Evolutionary conservation across 306 rosid species (phyloP).

Genomic region (Fragaria ananassa): DNA sequence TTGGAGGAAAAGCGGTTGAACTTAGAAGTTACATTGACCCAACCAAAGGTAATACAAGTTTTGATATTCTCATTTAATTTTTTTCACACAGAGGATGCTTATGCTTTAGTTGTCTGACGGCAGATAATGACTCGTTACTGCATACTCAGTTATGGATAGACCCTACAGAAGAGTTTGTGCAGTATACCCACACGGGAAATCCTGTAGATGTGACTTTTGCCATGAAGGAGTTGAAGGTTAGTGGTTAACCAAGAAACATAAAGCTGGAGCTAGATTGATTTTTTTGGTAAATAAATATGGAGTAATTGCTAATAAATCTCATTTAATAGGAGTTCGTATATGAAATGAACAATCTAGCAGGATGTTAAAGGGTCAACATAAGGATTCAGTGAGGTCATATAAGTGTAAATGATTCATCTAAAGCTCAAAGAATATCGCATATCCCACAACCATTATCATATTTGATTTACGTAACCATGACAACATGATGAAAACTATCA

Average conservation of each 20-base stretch:
- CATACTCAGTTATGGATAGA: conserved; percentile 98
- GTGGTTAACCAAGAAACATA: background rate
- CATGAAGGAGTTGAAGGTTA: conserved; percentile 91
- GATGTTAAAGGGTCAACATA: background rate
- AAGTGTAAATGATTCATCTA: background rate
- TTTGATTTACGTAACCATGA: background rate
- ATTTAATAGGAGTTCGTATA: background rate
- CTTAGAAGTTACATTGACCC: conserved; percentile 93
- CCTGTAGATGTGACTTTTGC: conserved; percentile 90
- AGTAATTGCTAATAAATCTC: background rate
- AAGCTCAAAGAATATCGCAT: background rate
- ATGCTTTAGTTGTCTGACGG: conserved; percentile 25
- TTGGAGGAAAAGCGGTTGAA: conserved; percentile 93
- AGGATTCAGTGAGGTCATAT: background rate
- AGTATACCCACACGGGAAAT: conserved; percentile 74
- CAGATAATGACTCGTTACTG: conserved; percentile 73
- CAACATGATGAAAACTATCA: background rate
- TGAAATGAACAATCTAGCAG: background rate
- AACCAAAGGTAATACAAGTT: conserved; percentile 59
- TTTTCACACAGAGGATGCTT: conserved; percentile 15
- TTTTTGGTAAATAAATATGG: background rate
- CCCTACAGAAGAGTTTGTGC: conserved; percentile 87
- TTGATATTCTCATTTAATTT: conserved; percentile 12
- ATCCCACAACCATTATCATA: background rate
- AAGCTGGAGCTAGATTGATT: background rate